Evolutionary conservation across 495 filamentous ascomycete genomes (phyloP), one percentile per base, ranked within the genome.

Genomic region (Amphirosellinia nigrospora): DNA sequence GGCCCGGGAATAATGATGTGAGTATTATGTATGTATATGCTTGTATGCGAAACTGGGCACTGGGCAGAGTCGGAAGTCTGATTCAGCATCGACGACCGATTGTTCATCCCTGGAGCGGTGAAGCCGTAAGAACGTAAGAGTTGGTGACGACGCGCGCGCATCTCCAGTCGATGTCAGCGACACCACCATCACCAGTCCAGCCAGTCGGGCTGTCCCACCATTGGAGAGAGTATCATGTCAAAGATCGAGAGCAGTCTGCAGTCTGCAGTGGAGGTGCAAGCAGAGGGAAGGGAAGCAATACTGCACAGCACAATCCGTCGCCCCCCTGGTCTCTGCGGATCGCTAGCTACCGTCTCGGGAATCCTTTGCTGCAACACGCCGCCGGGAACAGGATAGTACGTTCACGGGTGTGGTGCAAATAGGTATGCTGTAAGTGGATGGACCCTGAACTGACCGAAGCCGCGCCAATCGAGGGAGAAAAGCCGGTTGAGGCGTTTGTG

Each of bases 321-420:
- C 58, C 21, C n/a, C 56, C 56, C 43, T 26, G 13, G 55, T 63
- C 36, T 55, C 13, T 62, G 39, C 38, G 67, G 59, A 55, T 32
- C 32, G 8, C 38, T 60, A 64, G 45, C 58, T 59, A 52, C 48
- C 56, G 67, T 69, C 67, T 58, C 67, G 67, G 64, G 64, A 67
- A 69, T 69, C 67, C 67, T 61, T 26, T 55, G 38, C 67, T 69
- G 58, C 59, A 69, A 55, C 45, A 69, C 45, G 38, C 64, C 50
- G 50, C 53, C 39, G 38, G 19, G 64, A 45, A 55, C 8, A 32
- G 30, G 52, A 58, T 67, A 39, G 63, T 21, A 16, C 30, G 13
- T 28, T 34, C 23, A 32, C 13, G 59, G 39, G 23, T 30, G 38
- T 30, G 38, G 39, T 21, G 60, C 1, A 28, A 19, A 48, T 48